Base-by-base conservation (phyloP, 345 rosid genomes). In the Adansonia digitata region DNA sequence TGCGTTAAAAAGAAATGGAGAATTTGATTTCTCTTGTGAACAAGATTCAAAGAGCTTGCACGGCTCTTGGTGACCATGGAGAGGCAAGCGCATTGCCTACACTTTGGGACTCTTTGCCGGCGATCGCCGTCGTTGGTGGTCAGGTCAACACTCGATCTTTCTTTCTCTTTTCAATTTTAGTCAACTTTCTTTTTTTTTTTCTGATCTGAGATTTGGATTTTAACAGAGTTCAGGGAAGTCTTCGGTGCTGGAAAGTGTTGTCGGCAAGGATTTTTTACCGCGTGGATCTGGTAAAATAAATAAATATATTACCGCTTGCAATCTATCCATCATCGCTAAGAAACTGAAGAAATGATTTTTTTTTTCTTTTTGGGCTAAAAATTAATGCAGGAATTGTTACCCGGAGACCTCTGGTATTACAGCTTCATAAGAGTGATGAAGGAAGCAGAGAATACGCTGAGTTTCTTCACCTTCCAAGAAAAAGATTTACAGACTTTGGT, bases 81-180 rank as follows among this genome's bases (percentile, higher is more conserved):
- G 99, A 95, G 40, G 82, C 84, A 27, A 87, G 90, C 74, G 93
- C 98, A 67, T 74, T 95, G 56, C 99, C 99, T 56, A 95, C 99
- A 55, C 90, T 95, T 2, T 95, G 99, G 99, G 99, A 95, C 82
- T 88, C 98, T 69, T 77, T 95, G 62, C 99, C 99, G 13, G 78
- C 97, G 71, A 95, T 95, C 77, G 99, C 99, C 65, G 99, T 95
- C 77, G 99, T 95, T 80, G 99, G 99, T 80, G 99, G 99, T 77
- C 99, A 95, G 98, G 99, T 95, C 75, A 13, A 43, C 71, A 15
- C 15, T 42, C 27, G 42, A 0, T 64, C 66, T 77, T 22, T 63
- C 26, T n/a, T 39, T 35, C 77, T 42, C 29, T 63, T 78, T 77
- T 79, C 71, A 45, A 77, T 40, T 69, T 52, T 43, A 20, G 75